Percentiles rank a stretch among this genome's conserved stretches.
phyloP scores from a whole-genome alignment of 495 filamentous ascomycete species.

The Halenospora varia region DNA sequence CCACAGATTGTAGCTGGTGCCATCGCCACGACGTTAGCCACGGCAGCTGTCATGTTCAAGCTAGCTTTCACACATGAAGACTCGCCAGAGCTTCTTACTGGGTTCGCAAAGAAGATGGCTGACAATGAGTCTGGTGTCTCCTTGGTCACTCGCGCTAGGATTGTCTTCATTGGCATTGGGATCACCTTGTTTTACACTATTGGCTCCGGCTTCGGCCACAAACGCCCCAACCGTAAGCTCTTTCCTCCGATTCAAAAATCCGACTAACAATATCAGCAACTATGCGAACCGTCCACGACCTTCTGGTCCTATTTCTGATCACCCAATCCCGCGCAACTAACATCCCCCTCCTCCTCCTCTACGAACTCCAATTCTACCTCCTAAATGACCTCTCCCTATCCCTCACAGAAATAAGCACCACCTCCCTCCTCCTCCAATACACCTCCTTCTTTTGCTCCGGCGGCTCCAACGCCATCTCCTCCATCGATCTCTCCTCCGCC shows the following conservation, averaged over 20 bases:
- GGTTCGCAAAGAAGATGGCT: constrained; percentile 40
- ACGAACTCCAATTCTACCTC: constrained; percentile 53
- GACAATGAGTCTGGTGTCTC: constrained; percentile 38
- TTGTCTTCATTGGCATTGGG: constrained; percentile 50
- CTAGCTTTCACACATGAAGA: constrained; percentile 77
- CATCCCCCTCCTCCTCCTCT: constrained; percentile 76
- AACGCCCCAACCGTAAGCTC: constrained; percentile 24
- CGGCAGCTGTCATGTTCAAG: constrained; percentile 76
- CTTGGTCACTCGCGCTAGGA: constrained; percentile 47
- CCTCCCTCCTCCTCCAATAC: constrained; percentile 65
- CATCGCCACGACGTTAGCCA: constrained; percentile 34
- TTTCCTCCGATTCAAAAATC: background rate
- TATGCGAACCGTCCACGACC: constrained; percentile 52
- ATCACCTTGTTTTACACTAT: constrained; percentile 36
- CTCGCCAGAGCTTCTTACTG: constrained; percentile 73
- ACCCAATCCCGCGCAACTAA: constrained; percentile 83
- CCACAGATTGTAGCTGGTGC: constrained; percentile 12
- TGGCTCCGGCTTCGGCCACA: constrained; percentile 17
- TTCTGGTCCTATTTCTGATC: constrained; percentile 73
- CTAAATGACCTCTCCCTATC: constrained; percentile 44
- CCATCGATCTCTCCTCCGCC: constrained; percentile 75
- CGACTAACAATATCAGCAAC: constrained; percentile 23
- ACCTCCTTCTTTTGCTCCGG: constrained; percentile 86
- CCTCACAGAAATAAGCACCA: constrained; percentile 54
- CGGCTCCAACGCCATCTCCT: constrained; percentile 88